phyloP scores from a whole-genome alignment of 2,329 filamentous ascomycete genomes.

The Pseudonectria buxi region DNA sequence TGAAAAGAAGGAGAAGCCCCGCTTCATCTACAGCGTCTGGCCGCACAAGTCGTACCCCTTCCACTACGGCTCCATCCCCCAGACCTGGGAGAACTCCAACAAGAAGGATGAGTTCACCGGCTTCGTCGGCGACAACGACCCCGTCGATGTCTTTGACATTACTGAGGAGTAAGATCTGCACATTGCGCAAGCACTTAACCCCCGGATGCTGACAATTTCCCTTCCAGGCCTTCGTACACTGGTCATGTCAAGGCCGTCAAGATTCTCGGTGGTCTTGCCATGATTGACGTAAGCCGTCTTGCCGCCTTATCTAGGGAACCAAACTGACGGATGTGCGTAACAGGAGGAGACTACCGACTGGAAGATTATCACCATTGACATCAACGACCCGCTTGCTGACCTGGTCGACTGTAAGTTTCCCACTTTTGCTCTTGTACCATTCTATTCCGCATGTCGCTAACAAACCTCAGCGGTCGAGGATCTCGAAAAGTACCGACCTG shows the following conservation, averaged over 20 bases:
- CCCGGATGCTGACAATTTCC: background rate
- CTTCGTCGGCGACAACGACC: constrained; percentile 34
- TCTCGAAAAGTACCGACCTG: constrained; percentile 33
- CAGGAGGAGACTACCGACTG: constrained; percentile 33
- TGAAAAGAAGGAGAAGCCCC: constrained; percentile 27
- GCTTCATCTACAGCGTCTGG: constrained; percentile 37
- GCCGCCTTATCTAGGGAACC: accelerated
- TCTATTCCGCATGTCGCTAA: constrained; percentile 4
- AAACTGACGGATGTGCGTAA: accelerated
- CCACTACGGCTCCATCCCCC: constrained; percentile 37
- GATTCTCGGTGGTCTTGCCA: constrained; percentile 32
- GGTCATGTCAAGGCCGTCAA: constrained; percentile 37
- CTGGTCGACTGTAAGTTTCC: constrained; percentile 26
- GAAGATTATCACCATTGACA: constrained; percentile 34
- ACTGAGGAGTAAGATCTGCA: constrained; percentile 14
- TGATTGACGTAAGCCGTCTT: constrained; percentile 27
- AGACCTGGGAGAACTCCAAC: constrained; percentile 39
- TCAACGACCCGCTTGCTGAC: constrained; percentile 31
- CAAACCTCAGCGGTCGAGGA: constrained; percentile 25
- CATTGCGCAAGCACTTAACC: accelerated
- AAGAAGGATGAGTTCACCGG: constrained; percentile 32
- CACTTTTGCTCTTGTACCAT: accelerated
- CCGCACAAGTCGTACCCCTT: constrained; percentile 38
- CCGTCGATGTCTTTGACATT: constrained; percentile 35
- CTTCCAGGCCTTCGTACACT: constrained; percentile 20